Evolutionary conservation across 208 protist species (phyloP), one percentile per base, ranked within the genome.

Genomic region (Leishmania braziliensis): DNA sequence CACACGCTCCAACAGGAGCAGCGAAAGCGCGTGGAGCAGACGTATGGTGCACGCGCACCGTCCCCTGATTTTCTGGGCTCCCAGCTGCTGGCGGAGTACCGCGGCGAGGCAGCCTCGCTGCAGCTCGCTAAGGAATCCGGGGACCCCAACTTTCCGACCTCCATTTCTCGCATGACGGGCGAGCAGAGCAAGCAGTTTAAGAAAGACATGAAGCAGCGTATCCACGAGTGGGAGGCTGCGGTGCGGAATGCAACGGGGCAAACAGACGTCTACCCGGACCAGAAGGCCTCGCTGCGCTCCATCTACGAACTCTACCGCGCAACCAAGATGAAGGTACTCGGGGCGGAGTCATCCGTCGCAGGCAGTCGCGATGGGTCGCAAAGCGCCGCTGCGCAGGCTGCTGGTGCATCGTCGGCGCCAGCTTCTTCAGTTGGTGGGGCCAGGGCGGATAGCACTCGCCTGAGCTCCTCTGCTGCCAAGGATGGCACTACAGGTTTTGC

Each of bases 301-400:
- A 93, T 97, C 72, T 97, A 97, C 79, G 94, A 97, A 77, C 88
- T 97, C 3, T 97, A 97, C 86, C 94, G 94, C 79, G 81, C 77
- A 50, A 87, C 74, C 65, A 97, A 96, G 80, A 92, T 86, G 77
- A 91, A 89, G 46, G 84, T 94, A 36, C 63, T 87, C 29, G 83
- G 83, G 10, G 68, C 73, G 29, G 78, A 78, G 77, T 73, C 58
- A 18, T 82, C 79, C 48, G 70, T 70, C 48, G 51, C 39, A 36
- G 71, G 33, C 9, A 51, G 71, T 46, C 78, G 77, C 20, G 79
- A 79, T 43, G 74, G 80, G 33, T 83, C 81, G 62, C 78, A 80
- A 50, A 81, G 79, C 36, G 79, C 75, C 36, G 73, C 60, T 20
- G 83, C 81, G 26, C 54, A 66, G 4, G 60, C 70, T 26, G 53